phyloP scores from a whole-genome alignment of 2,329 filamentous ascomycete species.

The Sclerotinia spermophila region DNA sequence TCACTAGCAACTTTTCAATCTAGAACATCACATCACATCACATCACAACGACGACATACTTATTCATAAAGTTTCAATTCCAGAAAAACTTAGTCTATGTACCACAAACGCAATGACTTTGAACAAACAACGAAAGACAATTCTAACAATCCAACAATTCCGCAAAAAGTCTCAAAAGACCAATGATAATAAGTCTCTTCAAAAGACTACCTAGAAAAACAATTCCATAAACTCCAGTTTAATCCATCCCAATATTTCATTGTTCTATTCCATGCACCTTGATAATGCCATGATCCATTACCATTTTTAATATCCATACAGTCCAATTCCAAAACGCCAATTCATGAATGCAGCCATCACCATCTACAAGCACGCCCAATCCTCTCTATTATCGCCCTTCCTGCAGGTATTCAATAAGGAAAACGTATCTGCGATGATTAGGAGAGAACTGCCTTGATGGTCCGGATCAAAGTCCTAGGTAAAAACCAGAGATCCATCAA shows the following conservation, averaged over 20 bases:
- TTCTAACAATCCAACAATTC: background rate
- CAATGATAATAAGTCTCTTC: background rate
- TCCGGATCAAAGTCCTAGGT: conserved; percentile 15
- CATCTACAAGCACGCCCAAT: background rate
- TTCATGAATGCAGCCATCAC: background rate
- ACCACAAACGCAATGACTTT: background rate
- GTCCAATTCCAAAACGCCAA: conserved; percentile 2
- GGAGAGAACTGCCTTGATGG: conserved; percentile 2
- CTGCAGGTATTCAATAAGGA: background rate
- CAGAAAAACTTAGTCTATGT: background rate
- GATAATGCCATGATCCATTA: background rate
- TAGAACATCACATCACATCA: background rate
- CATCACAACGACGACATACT: background rate
- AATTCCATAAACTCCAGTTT: background rate
- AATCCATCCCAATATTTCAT: background rate
- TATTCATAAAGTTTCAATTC: background rate
- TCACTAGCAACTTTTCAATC: background rate
- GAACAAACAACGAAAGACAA: background rate
- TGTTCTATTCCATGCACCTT: background rate
- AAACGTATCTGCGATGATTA: background rate
- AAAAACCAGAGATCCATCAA: conserved; percentile 16
- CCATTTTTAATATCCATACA: conserved; percentile 10
- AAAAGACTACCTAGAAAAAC: background rate
- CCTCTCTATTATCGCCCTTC: conserved; percentile 8
- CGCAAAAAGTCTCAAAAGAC: background rate